phyloP scores from a whole-genome alignment of 2,329 filamentous ascomycete species.

The Fusarium heterosporum region DNA sequence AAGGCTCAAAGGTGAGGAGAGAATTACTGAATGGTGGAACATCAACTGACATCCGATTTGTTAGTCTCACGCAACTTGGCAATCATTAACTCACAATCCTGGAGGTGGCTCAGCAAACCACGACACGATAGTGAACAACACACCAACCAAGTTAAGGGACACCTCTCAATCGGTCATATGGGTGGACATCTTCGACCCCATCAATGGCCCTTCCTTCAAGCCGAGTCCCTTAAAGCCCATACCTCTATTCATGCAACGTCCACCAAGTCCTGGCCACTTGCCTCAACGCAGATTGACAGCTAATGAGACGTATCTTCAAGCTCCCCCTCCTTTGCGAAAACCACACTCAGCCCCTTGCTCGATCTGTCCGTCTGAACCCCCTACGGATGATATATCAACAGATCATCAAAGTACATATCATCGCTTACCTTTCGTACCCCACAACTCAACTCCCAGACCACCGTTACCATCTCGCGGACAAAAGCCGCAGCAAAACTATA shows the following conservation, averaged over 20 bases:
- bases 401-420: constrained; percentile 1
- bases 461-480: constrained; percentile 7
- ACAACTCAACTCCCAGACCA: constrained; percentile 1
- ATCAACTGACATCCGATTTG: constrained; percentile 8
- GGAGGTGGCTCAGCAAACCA: constrained; percentile 22
- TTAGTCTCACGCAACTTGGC: constrained; percentile 8
- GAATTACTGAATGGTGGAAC: neutral
- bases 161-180: constrained; percentile 57
- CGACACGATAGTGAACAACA: constrained; percentile 1
- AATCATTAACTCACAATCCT: constrained; percentile 3
- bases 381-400: neutral
- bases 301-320: constrained; percentile 28
- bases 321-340: constrained; percentile 14
- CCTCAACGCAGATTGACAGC: constrained; percentile 19
- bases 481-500: constrained; percentile 1
- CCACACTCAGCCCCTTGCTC: constrained; percentile 15
- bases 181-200: constrained; percentile 62
- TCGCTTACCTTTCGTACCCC: constrained; percentile 3
- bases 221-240: constrained; percentile 64
- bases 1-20: constrained; percentile 9
- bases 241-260: constrained; percentile 59
- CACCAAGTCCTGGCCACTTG: constrained; percentile 30
- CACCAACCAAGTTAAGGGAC: constrained; percentile 34
- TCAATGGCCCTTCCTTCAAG: constrained; percentile 60
- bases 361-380: constrained; percentile 6